Evolutionary conservation across 768 basidiomycete species (phyloP).

Genomic region (Zangia roseola): DNA sequence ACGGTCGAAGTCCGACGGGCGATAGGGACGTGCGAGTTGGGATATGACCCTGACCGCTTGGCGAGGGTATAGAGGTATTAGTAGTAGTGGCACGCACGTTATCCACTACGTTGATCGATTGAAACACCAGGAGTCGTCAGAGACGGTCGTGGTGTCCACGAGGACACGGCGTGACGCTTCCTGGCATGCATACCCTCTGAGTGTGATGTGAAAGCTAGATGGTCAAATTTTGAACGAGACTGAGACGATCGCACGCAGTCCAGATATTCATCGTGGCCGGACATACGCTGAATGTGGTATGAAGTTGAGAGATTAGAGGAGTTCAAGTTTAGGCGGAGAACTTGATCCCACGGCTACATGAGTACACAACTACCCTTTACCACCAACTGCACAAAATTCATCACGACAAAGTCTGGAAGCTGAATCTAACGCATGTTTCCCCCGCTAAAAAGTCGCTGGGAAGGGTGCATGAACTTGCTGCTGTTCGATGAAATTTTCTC

Average conservation of each 20-base stretch:
- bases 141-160: constrained; percentile 6
- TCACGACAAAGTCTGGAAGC: too few species aligned
- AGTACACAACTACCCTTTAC: too few species aligned
- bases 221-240: constrained; percentile 1
- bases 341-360: too few species aligned
- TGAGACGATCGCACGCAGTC: not conserved
- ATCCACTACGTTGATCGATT: not conserved
- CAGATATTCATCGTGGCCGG: too few species aligned
- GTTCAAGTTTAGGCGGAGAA: too few species aligned
- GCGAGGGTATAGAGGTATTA: not conserved
- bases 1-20: not conserved
- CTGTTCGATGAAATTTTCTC: too few species aligned
- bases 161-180: constrained; percentile 1
- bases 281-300: too few species aligned
- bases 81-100: not conserved
- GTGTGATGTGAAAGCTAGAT: not conserved
- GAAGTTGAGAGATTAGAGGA: too few species aligned
- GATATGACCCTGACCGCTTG: not conserved
- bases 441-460: too few species aligned
- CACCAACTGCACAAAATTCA: too few species aligned
- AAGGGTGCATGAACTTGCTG: too few species aligned
- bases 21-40: not conserved
- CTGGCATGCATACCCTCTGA: not conserved
- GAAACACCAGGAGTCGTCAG: not conserved
- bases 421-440: too few species aligned